These are phyloP conservation scores for Russula compacta DNA, from an alignment of 768 basidiomycete species.

Conservation along the genomic window DNA sequence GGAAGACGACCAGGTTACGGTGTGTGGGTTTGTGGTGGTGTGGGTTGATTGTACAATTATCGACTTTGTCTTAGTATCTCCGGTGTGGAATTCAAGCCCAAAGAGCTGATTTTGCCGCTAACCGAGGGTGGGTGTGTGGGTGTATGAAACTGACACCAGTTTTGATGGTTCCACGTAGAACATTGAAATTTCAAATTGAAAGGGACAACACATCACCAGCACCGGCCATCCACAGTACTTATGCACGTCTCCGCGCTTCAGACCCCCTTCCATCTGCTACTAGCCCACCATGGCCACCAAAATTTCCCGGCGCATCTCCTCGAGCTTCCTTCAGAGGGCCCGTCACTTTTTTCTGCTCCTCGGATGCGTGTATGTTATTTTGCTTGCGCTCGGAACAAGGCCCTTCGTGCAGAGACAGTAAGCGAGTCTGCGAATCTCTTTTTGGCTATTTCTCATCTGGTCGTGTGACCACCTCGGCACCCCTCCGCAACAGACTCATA, in stretches of 20 bases:
- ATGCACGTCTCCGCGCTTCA: background rate
- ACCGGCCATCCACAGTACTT: background rate
- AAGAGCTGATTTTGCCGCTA: too few species aligned
- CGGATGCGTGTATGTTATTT: constrained; percentile 43
- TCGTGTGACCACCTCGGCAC: constrained; percentile 24
- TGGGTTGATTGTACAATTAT: too few species aligned
- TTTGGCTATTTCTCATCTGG: background rate
- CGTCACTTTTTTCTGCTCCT: constrained; percentile 29
- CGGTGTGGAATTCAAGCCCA: too few species aligned
- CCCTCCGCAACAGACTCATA: constrained; percentile 31
- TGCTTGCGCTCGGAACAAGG: constrained; percentile 42
- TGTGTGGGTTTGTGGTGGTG: too few species aligned
- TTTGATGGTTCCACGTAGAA: background rate
- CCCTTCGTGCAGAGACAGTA: constrained; percentile 67
- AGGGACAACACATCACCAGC: background rate
- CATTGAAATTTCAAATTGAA: background rate
- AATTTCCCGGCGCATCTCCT: background rate
- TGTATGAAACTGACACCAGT: too few species aligned
- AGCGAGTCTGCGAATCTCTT: constrained; percentile 24
- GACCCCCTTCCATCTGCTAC: background rate
- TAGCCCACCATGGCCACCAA: background rate
- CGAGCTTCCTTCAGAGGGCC: constrained; percentile 21
- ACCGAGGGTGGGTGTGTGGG: too few species aligned
- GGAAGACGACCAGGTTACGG: too few species aligned
- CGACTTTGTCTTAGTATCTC: too few species aligned